Evolutionary conservation across 1,284 basidiomycete species (phyloP).

Genomic region (Ceratobasidium sp.): DNA sequence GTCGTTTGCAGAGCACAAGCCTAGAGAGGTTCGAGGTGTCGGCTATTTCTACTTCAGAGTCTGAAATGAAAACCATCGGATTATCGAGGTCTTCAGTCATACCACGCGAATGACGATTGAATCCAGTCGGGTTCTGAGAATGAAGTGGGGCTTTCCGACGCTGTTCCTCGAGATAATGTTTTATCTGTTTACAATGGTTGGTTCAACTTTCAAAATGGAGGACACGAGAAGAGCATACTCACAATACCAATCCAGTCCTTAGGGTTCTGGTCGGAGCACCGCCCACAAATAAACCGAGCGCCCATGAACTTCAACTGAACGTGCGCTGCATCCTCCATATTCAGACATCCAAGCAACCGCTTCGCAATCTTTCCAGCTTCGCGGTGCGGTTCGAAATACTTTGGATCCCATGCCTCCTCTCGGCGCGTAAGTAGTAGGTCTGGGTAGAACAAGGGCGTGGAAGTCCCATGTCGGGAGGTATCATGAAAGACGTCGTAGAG

Average conservation of each 20-base stretch:
- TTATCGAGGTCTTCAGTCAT: no score
- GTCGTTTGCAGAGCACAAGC: no score
- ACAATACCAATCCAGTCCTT: constrained; percentile 2
- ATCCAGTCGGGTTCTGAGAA: no score
- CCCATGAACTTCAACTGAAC: constrained; percentile 4
- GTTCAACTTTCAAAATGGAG: not conserved
- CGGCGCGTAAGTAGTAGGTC: not conserved
- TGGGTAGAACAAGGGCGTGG: not conserved
- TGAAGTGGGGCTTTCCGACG: not conserved
- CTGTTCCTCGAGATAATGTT: constrained; percentile 8
- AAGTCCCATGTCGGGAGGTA: not conserved
- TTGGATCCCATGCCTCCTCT: not conserved
- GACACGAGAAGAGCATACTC: not conserved
- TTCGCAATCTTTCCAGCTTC: not conserved
- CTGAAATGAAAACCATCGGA: no score
- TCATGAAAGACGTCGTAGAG: not conserved
- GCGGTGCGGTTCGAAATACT: not conserved
- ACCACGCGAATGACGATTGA: no score
- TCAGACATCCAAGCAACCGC: constrained; percentile 2
- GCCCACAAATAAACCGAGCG: constrained; percentile 12
- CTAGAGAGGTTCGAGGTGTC: no score
- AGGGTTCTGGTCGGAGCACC: not conserved
- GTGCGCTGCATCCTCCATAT: not conserved
- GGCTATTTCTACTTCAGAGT: no score
- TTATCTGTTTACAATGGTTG: not conserved